Evolutionary conservation across 2,329 filamentous ascomycete genomes (phyloP).

Genomic region (Rhinocladiella mackenziei): DNA sequence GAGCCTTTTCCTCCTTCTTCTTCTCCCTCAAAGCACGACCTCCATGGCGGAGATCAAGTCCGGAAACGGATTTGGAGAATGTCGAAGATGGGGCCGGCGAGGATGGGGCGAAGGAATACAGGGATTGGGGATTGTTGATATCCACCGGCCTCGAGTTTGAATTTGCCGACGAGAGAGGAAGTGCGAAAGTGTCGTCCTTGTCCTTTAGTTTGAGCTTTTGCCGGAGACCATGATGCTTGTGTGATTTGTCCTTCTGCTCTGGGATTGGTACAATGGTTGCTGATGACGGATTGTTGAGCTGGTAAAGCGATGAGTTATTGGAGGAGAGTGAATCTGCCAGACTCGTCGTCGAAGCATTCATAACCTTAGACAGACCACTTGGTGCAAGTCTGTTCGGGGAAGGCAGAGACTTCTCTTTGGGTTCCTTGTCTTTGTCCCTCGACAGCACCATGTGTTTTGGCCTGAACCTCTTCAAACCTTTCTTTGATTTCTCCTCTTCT

Average conservation of each 20-base stretch:
- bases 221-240: constrained; percentile 61
- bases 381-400: constrained; percentile 57
- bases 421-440: constrained; percentile 52
- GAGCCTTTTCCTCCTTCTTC: constrained; percentile 64
- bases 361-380: constrained; percentile 51
- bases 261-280: constrained; percentile 46
- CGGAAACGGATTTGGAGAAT: constrained; percentile 79
- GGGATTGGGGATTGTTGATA: constrained; percentile 58
- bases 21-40: constrained; percentile 75
- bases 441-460: constrained; percentile 61
- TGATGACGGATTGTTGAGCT: constrained; percentile 56
- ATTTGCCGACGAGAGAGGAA: constrained; percentile 61
- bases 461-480: constrained; percentile 65
- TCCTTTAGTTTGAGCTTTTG: constrained; percentile 63
- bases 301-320: constrained; percentile 57
- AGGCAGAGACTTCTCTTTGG: constrained; percentile 51
- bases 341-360: constrained; percentile 59
- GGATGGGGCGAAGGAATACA: constrained; percentile 64
- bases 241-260: constrained; percentile 42
- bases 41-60: constrained; percentile 72
- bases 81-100: constrained; percentile 56
- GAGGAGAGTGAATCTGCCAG: constrained; percentile 53
- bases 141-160: constrained; percentile 63
- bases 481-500: constrained; percentile 46
- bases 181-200: constrained; percentile 53